Percentiles rank a stretch among this genome's conserved stretches.
These are phyloP conservation scores for Zopfochytrium polystomum DNA, from an alignment of 371 early-diverging fungal species.

Conservation along the genomic window DNA sequence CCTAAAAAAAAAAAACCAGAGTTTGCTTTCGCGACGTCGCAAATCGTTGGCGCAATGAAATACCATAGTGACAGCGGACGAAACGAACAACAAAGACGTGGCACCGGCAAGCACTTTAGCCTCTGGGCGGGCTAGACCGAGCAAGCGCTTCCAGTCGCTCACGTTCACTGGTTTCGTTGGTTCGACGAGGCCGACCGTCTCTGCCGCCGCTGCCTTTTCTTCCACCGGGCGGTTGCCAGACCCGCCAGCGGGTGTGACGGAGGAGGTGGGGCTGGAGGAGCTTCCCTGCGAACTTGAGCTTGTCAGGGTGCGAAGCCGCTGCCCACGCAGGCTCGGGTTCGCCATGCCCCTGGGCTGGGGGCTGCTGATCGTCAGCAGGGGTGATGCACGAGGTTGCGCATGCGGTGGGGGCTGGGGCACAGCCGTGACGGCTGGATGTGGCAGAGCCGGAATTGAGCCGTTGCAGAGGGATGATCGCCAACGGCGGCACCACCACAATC, in stretches of 20 bases:
- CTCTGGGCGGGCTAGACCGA: slow-evolving; percentile 49
- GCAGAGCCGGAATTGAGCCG: too few species aligned
- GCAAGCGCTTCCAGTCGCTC: slow-evolving; percentile 30
- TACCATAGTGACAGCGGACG: slow-evolving; percentile 71
- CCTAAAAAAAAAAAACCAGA: slow-evolving; percentile 29
- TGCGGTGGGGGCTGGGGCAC: neutral
- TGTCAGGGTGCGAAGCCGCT: too few species aligned
- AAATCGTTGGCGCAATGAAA: slow-evolving; percentile 1
- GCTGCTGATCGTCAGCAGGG: too few species aligned
- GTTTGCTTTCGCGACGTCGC: neutral
- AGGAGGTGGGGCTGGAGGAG: neutral
- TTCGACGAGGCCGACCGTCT: neutral
- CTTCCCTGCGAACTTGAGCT: too few species aligned
- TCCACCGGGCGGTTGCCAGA: neutral
- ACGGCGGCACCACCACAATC: too few species aligned
- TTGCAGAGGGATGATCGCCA: too few species aligned
- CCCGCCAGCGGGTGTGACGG: neutral
- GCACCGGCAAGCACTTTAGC: slow-evolving; percentile 46
- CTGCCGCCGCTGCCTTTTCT: neutral
- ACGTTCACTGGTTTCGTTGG: neutral
- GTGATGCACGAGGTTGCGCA: too few species aligned
- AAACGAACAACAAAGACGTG: slow-evolving; percentile 59
- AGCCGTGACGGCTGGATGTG: neutral
- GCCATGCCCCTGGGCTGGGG: too few species aligned
- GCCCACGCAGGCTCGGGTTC: too few species aligned